phyloP scores from a whole-genome alignment of 257 asterid species.

The Solanum okadae region DNA sequence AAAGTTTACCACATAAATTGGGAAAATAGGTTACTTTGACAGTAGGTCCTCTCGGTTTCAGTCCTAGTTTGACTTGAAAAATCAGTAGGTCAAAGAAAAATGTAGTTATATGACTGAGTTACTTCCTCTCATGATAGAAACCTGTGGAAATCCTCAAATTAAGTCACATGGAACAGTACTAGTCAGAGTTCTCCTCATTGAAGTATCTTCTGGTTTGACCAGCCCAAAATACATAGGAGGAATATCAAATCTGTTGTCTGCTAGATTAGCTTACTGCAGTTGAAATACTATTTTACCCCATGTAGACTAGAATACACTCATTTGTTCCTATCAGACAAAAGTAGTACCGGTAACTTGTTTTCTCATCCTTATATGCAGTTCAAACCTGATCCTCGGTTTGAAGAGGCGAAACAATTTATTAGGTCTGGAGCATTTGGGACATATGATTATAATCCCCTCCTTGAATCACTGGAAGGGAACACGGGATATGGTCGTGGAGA shows the following conservation, averaged over 20 bases:
- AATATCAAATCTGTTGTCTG: not conserved
- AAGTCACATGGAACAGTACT: not conserved
- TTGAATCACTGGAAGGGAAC: slow-evolving; percentile 89
- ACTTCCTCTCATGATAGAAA: not conserved
- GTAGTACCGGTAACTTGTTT: not conserved
- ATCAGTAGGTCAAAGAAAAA: not conserved
- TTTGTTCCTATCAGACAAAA: not conserved
- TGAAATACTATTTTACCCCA: not conserved
- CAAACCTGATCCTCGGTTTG: slow-evolving; percentile 89
- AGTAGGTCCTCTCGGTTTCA: not conserved
- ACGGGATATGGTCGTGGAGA: slow-evolving; percentile 96
- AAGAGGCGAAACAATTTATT: slow-evolving; percentile 87
- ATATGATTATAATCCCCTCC: slow-evolving; percentile 91
- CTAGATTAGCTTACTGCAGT: not conserved
- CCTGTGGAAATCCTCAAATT: not conserved
- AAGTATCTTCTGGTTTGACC: not conserved
- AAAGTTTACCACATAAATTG: not conserved
- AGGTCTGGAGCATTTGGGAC: slow-evolving; percentile 94
- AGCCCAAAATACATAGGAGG: not conserved
- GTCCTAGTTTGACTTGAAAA: not conserved
- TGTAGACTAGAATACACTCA: not conserved
- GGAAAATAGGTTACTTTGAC: not conserved
- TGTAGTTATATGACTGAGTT: not conserved
- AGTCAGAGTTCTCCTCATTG: not conserved
- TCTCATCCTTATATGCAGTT: slow-evolving; percentile 39